Percentiles rank a stretch among this genome's conserved stretches.
Evolutionary conservation across 805 yeast species (phyloP).

Genomic region (Myxozyma monticola): DNA sequence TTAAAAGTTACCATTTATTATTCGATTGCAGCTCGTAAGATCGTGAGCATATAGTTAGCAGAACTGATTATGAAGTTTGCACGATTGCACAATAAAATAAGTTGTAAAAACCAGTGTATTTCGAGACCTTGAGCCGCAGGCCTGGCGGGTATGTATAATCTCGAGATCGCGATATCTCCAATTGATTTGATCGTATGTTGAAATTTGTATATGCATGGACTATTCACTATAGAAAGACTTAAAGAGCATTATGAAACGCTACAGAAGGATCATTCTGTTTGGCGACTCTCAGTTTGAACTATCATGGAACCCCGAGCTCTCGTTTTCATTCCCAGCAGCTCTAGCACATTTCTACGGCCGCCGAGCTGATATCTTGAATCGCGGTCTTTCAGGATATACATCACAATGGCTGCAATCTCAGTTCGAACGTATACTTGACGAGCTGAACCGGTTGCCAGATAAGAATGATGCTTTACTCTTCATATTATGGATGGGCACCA

Average conservation of each 20-base stretch:
- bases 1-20: too few relatives aligned
- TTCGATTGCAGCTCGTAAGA: too few relatives aligned
- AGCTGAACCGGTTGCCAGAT: not conserved
- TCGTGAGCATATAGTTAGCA: too few relatives aligned
- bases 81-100: too few relatives aligned
- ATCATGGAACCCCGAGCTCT: conserved; percentile 18
- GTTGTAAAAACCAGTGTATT: too few relatives aligned
- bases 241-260: conserved; percentile 11
- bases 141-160: too few relatives aligned
- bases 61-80: too few relatives aligned
- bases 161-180: too few relatives aligned
- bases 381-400: conserved; percentile 30
- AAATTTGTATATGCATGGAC: too few relatives aligned
- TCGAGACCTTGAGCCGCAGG: too few relatives aligned
- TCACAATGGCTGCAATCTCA: conserved; percentile 29
- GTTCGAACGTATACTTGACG: conserved; percentile 19
- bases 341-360: conserved; percentile 18
- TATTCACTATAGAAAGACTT: too few relatives aligned
- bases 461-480: conserved; percentile 17
- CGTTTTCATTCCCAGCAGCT: conserved; percentile 32
- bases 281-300: conserved; percentile 40
- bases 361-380: conserved; percentile 29
- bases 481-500: conserved; percentile 30
- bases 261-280: conserved; percentile 45
- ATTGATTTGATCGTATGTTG: too few relatives aligned